phyloP scores from a whole-genome alignment of 108 stramenopile species.

The Seminavis robusta region DNA sequence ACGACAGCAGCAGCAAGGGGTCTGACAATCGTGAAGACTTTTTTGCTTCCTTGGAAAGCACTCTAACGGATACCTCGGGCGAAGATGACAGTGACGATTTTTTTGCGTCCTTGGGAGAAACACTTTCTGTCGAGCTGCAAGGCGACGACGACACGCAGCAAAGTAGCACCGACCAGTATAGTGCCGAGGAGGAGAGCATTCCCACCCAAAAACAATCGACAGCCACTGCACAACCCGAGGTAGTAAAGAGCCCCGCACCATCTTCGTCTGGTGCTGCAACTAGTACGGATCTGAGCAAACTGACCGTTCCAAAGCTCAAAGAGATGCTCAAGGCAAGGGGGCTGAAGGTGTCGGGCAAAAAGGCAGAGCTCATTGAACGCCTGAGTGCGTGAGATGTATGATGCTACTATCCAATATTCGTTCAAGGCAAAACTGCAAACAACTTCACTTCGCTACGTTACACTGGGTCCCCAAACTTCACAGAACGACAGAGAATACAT shows the following conservation, averaged over 20 bases:
- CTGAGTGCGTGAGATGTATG: no score
- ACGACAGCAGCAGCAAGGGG: neutral
- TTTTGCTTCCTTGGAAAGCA: conserved; percentile 32
- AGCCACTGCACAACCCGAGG: neutral
- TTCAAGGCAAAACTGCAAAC: no score
- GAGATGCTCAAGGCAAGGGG: conserved; percentile 64
- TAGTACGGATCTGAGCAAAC: conserved; percentile 19
- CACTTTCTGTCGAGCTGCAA: conserved; percentile 27
- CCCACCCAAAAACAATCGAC: neutral
- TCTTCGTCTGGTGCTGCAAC: no score
- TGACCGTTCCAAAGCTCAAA: conserved; percentile 75
- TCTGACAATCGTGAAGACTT: conserved; percentile 40
- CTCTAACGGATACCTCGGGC: conserved; percentile 18
- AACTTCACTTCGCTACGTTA: no score
- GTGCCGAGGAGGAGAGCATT: neutral
- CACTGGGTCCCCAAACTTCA: no score
- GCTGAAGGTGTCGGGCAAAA: conserved; percentile 83
- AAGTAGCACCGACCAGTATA: no score
- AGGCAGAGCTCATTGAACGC: conserved; percentile 78
- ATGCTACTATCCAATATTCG: no score
- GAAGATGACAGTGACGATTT: conserved; percentile 47
- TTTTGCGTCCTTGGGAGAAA: conserved; percentile 58
- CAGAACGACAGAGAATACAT: no score
- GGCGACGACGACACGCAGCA: conserved; percentile 1
- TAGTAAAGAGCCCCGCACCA: no score